phyloP scores from a whole-genome alignment of 2,329 filamentous ascomycete species.

The Scolecobasidium constrictum region DNA sequence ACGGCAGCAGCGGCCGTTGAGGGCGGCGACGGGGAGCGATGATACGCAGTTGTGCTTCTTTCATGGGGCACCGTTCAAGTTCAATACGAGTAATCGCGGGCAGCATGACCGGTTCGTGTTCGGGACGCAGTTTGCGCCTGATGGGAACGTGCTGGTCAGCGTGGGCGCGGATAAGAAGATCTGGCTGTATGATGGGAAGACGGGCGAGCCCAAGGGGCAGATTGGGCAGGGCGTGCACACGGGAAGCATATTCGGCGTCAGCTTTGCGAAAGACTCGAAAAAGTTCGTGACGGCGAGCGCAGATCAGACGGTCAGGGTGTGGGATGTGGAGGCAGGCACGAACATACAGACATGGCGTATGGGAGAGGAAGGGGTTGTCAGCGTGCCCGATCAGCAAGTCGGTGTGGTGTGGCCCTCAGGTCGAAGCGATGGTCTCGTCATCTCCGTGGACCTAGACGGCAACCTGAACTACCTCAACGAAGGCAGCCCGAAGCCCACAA shows the following conservation, averaged over 20 bases:
- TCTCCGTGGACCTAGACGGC: conserved; percentile 79
- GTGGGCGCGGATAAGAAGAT: conserved; percentile 90
- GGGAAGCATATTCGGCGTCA: conserved; percentile 85
- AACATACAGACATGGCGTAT: conserved; percentile 75
- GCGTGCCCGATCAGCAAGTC: conserved; percentile 78
- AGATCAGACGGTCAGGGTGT: conserved; percentile 81
- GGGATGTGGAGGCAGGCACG: conserved; percentile 76
- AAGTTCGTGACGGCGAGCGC: conserved; percentile 84
- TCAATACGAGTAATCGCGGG: conserved; percentile 68
- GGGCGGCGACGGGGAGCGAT: conserved; percentile 84
- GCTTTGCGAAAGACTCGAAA: conserved; percentile 80
- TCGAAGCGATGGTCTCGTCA: conserved; percentile 73
- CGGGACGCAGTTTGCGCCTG: conserved; percentile 79
- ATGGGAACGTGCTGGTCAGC: conserved; percentile 70
- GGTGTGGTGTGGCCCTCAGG: conserved; percentile 84
- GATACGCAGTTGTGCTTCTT: conserved; percentile 86
- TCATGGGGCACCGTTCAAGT: conserved; percentile 92
- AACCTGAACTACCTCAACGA: conserved; percentile 82
- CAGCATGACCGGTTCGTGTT: conserved; percentile 85
- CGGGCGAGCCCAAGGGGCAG: conserved; percentile 66
- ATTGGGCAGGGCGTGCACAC: conserved; percentile 80
- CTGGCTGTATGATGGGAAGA: conserved; percentile 94
- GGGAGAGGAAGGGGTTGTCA: conserved; percentile 60
- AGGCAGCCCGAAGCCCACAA: conserved; percentile 57
- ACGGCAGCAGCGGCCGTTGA: conserved; percentile 77